Evolutionary conservation across 192 early-diverging fungal genomes (phyloP), one percentile per base, ranked within the genome.

Genomic region (Backusella luteola): DNA sequence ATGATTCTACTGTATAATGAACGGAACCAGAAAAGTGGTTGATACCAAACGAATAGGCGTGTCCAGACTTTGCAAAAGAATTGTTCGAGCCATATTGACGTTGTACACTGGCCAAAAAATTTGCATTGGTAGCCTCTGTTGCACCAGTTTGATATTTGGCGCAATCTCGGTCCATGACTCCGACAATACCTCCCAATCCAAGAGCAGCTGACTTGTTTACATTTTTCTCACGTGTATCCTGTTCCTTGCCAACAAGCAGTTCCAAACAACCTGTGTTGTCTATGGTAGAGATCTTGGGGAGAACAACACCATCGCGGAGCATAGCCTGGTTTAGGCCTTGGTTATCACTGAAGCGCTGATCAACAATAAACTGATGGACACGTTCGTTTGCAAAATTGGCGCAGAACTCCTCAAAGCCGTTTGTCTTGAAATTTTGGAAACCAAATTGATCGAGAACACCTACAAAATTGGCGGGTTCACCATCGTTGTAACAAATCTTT

Each of bases 401-500:
- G 21, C 89, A 91, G 69, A 94, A 89, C 70, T 91, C 88, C 77
- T 92, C 91, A 84, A 92, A 94, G 32, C 76, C 84, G 23, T 87
- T 86, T 76, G 86, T 83, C 67, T 80, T 66, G 36, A 81, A 77
- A 53, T 88, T 86, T 75, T 93, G 86, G 83, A 94, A 92, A 12
- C 94, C 93, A 21, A 87, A 80, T 70, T 93, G 87, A 83, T 97
- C 96, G 6, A 94, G 83, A 12, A 95, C 82, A 12, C 93, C 96
- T 67, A 99, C 89, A 83, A 96, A 97, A 75, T 94, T 96, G 68
- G 87, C 89, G 7, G 87, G 89, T 59, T 86, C 81, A 21, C 74
- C 38, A 52, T 94, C 89, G 29, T 87, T 84, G 66, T 91, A 87
- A 78, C 92, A 94, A 23, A 97, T 82, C 26, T 91, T 90, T 32